These are phyloP conservation scores for Komagataella ulmi DNA, from an alignment of 805 yeast species.

Conservation along the genomic window DNA sequence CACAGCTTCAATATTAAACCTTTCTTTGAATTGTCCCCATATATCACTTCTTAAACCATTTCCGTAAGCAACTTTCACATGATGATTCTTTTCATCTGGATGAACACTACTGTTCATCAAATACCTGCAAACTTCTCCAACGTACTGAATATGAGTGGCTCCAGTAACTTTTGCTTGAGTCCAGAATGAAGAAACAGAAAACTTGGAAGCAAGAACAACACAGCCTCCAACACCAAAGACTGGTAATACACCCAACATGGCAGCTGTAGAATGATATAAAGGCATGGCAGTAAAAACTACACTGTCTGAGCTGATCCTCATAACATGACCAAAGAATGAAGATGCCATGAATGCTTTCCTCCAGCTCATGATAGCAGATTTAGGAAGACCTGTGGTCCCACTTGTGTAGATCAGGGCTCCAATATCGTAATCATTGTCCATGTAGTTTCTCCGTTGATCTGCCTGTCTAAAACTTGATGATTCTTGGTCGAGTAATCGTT, in stretches of 20 bases:
- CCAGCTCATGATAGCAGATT: slow-evolving; percentile 91
- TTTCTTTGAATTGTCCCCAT: slow-evolving; percentile 66
- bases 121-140: slow-evolving; percentile 90
- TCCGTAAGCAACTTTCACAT: slow-evolving; percentile 65
- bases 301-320: slow-evolving; percentile 39
- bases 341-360: slow-evolving; percentile 67
- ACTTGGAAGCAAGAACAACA: slow-evolving; percentile 66
- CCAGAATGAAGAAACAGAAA: slow-evolving; percentile 81
- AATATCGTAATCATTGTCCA: slow-evolving; percentile 44
- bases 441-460: slow-evolving; percentile 43
- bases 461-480: slow-evolving; percentile 40
- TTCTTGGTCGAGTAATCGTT: slow-evolving; percentile 23
- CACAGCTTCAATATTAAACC: slow-evolving; percentile 62
- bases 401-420: slow-evolving; percentile 77
- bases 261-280: slow-evolving; percentile 87
- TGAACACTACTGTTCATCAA: slow-evolving; percentile 52
- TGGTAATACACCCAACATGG: slow-evolving; percentile 73
- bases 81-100: slow-evolving; percentile 52
- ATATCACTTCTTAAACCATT: slow-evolving; percentile 85
- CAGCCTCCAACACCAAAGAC: slow-evolving; percentile 48
- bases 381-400: slow-evolving; percentile 92
- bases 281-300: slow-evolving; percentile 89
- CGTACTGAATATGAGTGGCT: slow-evolving; percentile 83
- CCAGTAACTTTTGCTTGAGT: slow-evolving; percentile 60
- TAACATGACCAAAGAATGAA: slow-evolving; percentile 52